Base-by-base conservation (phyloP, 345 rosid species). In the Camelina neglecta region DNA sequence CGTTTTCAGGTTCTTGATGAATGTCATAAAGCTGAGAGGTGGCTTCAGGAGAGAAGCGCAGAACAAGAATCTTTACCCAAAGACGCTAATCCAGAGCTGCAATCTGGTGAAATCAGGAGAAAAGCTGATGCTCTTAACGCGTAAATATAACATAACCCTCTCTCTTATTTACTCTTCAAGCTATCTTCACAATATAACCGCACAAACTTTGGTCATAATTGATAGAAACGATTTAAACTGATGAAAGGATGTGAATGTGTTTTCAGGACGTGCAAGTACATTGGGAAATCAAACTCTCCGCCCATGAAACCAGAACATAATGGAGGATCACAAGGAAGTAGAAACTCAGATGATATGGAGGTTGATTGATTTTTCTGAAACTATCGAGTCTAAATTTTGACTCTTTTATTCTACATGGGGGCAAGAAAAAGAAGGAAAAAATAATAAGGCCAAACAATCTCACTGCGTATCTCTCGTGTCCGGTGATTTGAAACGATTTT, bases 11-110 rank as follows among this genome's bases (percentile, higher is more conserved):
- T 91, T 72, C 80, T 59, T 2, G 77, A 85, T 15, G 93, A 89
- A 65, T 91, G 97, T 78, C 65, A 80, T 61, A 87, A 86, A 82
- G 89, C 80, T 1, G 92, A 87, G 88, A 77, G 75, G 62, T 91
- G 97, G 97, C 81, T 91, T 38, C 83, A 81, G 23, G 90, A 86
- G 77, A 86, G 81, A 85, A 78, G 72, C 59, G 65, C 66, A 45
- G 83, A 81, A 60, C 96, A 85, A 58, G 88, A 83, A 35, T 72
- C 81, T 23, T 75, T 84, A 63, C 82, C 93, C 1, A 85, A 81
- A 81, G 83, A 86, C 58, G 77, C 77, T 33, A 82, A 83, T 71
- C 89, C 89, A 1, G 66, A 82, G 75, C 33, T 90, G 71, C 87
- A 82, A 82, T 81, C 93, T 36, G 71, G 81, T 75, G 93, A 89